phyloP scores from a whole-genome alignment of 768 basidiomycete species.

The Mycena vitilis region DNA sequence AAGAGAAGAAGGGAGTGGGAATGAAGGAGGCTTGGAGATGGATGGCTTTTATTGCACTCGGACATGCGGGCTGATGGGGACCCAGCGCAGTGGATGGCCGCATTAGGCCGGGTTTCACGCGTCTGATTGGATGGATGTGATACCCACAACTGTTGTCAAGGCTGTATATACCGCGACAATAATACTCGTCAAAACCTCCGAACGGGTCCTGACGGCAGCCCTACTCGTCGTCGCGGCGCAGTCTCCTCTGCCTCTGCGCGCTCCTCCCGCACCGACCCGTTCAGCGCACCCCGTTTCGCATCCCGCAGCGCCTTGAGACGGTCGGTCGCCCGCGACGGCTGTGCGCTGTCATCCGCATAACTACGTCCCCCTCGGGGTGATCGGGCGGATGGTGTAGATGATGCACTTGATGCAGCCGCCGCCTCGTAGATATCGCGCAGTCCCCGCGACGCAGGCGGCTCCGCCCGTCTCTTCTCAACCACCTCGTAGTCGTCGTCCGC shows the following conservation, averaged over 20 bases:
- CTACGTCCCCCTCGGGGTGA: constrained; percentile 32
- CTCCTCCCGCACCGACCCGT: constrained; percentile 28
- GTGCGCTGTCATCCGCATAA: constrained; percentile 36
- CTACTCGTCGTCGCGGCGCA: constrained; percentile 41
- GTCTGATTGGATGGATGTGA: constrained; percentile 1
- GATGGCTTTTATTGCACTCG: constrained; percentile 37
- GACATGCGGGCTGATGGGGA: constrained; percentile 31
- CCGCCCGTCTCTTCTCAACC: constrained; percentile 24
- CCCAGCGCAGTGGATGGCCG: constrained; percentile 23
- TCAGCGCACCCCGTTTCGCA: constrained; percentile 53
- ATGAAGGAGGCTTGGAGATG: constrained; percentile 26
- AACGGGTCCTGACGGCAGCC: constrained; percentile 49
- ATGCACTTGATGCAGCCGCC: constrained; percentile 33
- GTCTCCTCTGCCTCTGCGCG: constrained; percentile 25
- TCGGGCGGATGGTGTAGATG: constrained; percentile 17
- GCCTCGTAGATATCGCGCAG: constrained; percentile 54
- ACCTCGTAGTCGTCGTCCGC: constrained; percentile 33
- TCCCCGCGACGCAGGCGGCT: constrained; percentile 42
- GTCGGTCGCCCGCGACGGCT: constrained; percentile 54
- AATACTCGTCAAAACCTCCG: constrained; percentile 29
- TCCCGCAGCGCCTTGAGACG: constrained; percentile 64
- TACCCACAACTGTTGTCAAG: too few relatives aligned
- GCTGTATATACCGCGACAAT: too few relatives aligned
- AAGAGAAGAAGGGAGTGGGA: constrained; percentile 39
- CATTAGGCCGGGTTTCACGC: constrained; percentile 8